These are phyloP conservation scores for Apophysomyces trapeziformis DNA, from an alignment of 371 early-diverging fungal species.

Conservation along the genomic window DNA sequence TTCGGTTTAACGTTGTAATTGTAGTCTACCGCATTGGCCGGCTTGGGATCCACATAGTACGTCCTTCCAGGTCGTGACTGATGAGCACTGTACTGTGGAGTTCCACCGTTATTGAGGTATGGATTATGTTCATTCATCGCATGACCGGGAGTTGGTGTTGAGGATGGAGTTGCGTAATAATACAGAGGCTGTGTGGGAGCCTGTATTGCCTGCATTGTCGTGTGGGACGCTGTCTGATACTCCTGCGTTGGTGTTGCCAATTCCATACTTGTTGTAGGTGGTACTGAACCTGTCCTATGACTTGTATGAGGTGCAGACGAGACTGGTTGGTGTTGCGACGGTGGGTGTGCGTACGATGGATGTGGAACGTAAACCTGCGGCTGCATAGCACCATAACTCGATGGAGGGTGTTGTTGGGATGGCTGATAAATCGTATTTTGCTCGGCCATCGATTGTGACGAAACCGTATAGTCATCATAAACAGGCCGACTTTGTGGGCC, in stretches of 20 bases:
- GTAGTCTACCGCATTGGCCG: conserved; percentile 20
- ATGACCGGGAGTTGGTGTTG: conserved; percentile 25
- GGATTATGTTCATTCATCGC: conserved; percentile 17
- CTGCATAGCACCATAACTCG: not conserved
- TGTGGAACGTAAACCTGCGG: conserved; percentile 1
- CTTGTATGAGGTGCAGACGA: conserved; percentile 2
- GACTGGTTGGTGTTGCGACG: conserved; percentile 9
- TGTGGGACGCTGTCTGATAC: conserved; percentile 6
- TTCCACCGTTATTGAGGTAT: conserved; percentile 10
- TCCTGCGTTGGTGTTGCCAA: conserved; percentile 12
- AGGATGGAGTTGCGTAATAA: conserved; percentile 26
- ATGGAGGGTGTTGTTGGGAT: not conserved
- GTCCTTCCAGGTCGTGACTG: conserved; percentile 1
- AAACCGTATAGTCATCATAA: conserved; percentile 17
- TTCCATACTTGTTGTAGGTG: conserved; percentile 6
- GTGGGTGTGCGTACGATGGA: conserved; percentile 6
- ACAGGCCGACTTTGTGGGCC: conserved; percentile 19
- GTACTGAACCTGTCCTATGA: conserved; percentile 2
- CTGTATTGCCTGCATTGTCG: not conserved
- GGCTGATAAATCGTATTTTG: not conserved
- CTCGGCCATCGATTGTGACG: conserved; percentile 9
- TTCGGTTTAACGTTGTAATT: conserved; percentile 9
- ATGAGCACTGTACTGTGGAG: conserved; percentile 10
- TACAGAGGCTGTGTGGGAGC: conserved; percentile 17
- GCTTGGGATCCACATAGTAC: conserved; percentile 16